A percentile compares a stretch with the other conserved stretches of the same genome.
phyloP scores from a whole-genome alignment of 2,329 filamentous ascomycete species.

The Alternaria longipes region DNA sequence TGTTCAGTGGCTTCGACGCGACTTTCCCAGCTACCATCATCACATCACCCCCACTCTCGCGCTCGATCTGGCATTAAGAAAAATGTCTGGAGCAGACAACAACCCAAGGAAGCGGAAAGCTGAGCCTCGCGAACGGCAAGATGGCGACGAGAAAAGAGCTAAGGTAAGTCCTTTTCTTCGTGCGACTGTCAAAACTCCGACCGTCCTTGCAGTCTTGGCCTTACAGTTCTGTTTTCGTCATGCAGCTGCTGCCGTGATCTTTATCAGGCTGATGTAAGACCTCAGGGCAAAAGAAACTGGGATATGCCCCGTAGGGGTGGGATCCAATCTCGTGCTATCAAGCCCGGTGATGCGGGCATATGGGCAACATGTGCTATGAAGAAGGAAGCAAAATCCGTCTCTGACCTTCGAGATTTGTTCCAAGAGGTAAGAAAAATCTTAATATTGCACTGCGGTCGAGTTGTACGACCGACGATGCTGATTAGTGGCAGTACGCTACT shows the following conservation, averaged over 20 bases:
- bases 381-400: conserved; percentile 74
- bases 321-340: conserved; percentile 56
- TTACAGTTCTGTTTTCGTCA: conserved; percentile 23
- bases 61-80: neutral
- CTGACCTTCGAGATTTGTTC: conserved; percentile 73
- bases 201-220: conserved; percentile 22
- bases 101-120: conserved; percentile 51
- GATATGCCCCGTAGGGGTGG: conserved; percentile 49
- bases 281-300: conserved; percentile 57
- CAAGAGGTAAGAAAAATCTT: conserved; percentile 63
- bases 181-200: conserved; percentile 19
- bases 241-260: conserved; percentile 27
- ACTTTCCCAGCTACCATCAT: conserved; percentile 9
- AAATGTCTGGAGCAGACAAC: conserved; percentile 27
- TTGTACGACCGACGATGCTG: conserved; percentile 16
- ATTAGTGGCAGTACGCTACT: conserved; percentile 72
- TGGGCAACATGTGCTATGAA: conserved; percentile 80
- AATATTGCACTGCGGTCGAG: neutral
- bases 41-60: conserved; percentile 10
- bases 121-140: conserved; percentile 34
- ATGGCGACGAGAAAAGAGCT: conserved; percentile 45
- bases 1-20: conserved; percentile 1
- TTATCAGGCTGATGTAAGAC: conserved; percentile 26
- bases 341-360: conserved; percentile 76
- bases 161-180: conserved; percentile 46